These are phyloP conservation scores for Syzygium malaccense DNA, from an alignment of 441 rosid genomes.

Conservation along the genomic window DNA sequence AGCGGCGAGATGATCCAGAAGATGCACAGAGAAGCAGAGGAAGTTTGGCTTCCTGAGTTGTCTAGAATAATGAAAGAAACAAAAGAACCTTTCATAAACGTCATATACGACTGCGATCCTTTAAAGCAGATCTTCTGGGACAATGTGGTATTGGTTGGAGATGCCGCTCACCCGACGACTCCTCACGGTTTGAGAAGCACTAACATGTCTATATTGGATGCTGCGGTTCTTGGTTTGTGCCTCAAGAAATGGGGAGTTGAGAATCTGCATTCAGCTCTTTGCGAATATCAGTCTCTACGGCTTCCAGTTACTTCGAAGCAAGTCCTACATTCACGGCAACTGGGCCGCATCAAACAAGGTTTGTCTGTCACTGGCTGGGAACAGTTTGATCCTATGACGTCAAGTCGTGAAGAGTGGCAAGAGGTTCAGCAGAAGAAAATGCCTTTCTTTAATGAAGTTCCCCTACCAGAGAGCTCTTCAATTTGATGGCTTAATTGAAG, in stretches of 20 bases:
- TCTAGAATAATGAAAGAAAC: slow-evolving; percentile 55
- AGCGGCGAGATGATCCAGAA: slow-evolving; percentile 35
- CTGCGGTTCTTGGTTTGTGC: slow-evolving; percentile 54
- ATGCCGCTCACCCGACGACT: slow-evolving; percentile 75
- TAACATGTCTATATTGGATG: slow-evolving; percentile 72
- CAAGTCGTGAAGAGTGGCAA: slow-evolving; percentile 23
- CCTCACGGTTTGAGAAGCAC: slow-evolving; percentile 79
- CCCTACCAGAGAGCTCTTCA: slow-evolving; percentile 1
- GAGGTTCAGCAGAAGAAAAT: slow-evolving; percentile 43
- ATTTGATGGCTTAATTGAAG: neutral
- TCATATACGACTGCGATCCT: slow-evolving; percentile 66
- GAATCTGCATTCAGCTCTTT: slow-evolving; percentile 35
- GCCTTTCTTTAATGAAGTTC: slow-evolving; percentile 45
- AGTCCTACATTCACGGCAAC: slow-evolving; percentile 42
- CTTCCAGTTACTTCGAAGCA: slow-evolving; percentile 50
- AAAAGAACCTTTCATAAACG: slow-evolving; percentile 62
- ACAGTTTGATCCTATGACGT: slow-evolving; percentile 27
- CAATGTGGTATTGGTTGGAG: slow-evolving; percentile 53
- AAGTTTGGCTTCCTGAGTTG: slow-evolving; percentile 51
- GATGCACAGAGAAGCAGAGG: slow-evolving; percentile 54
- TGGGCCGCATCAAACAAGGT: slow-evolving; percentile 76
- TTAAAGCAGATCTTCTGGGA: slow-evolving; percentile 37
- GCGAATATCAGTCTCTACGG: slow-evolving; percentile 51
- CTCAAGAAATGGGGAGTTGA: slow-evolving; percentile 35
- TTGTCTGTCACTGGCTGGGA: slow-evolving; percentile 23